Evolutionary conservation across 2,329 filamentous ascomycete genomes (phyloP).

Genomic region (Dothistroma septosporum): DNA sequence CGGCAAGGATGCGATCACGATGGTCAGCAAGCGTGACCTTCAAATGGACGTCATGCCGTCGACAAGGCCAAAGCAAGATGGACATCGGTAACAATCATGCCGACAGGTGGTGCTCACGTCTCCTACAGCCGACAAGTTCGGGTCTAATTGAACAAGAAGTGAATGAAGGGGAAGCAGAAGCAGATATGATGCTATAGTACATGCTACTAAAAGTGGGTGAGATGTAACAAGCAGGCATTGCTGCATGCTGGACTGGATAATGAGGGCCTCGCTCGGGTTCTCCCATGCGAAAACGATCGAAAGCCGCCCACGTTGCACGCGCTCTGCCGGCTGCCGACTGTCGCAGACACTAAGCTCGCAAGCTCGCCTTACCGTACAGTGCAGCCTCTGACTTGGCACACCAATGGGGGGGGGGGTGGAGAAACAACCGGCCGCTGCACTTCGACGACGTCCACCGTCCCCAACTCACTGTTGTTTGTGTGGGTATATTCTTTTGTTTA

Average conservation of each 20-base stretch:
- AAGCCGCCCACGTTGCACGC: neutral
- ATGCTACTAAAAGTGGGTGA: neutral
- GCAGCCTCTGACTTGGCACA: neutral
- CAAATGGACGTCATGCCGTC: neutral
- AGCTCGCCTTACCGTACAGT: neutral
- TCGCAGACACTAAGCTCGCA: too few relatives aligned
- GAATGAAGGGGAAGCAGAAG: too few relatives aligned
- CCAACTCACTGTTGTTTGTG: neutral
- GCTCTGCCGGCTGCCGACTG: neutral
- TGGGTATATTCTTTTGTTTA: neutral
- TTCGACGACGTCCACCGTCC: neutral
- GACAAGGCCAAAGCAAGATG: neutral
- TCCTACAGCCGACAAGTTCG: neutral
- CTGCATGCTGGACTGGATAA: too few relatives aligned
- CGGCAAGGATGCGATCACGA: neutral
- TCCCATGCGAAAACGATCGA: neutral
- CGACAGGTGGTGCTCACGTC: neutral
- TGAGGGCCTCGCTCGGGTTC: neutral
- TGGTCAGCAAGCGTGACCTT: neutral
- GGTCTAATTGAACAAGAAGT: too few relatives aligned
- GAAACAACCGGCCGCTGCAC: neutral
- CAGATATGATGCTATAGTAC: too few relatives aligned
- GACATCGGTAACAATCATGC: neutral
- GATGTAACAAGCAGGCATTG: neutral
- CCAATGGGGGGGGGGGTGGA: too few relatives aligned